Evolutionary conservation across 768 basidiomycete species (phyloP).

Genomic region (Rhizopogon roseolus): DNA sequence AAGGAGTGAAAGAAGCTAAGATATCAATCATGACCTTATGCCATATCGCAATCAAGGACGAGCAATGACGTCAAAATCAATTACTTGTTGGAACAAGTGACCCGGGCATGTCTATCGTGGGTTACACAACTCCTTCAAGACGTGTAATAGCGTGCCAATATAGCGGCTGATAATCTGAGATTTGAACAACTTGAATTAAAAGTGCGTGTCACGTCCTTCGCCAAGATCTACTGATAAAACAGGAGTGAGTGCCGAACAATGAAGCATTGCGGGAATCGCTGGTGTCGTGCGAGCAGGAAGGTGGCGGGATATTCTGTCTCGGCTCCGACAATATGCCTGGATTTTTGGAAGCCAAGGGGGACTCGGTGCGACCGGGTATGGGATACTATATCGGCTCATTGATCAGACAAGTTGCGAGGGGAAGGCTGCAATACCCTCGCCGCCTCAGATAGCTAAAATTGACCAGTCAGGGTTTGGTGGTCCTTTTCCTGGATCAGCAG

Average conservation of each 20-base stretch:
- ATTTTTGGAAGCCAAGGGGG: background rate
- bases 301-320: background rate
- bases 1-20: background rate
- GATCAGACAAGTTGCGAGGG: background rate
- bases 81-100: background rate
- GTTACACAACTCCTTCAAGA: background rate
- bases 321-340: constrained; percentile 7
- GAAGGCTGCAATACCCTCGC: background rate
- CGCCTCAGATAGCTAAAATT: background rate
- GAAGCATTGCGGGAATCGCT: background rate
- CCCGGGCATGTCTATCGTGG: background rate
- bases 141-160: background rate
- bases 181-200: background rate
- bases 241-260: background rate
- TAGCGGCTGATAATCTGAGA: background rate
- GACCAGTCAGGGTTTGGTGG: background rate
- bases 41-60: background rate
- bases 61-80: background rate
- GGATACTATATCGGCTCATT: background rate
- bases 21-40: background rate
- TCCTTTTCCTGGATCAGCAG: background rate
- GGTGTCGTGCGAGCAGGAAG: background rate
- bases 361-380: background rate
- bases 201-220: background rate
- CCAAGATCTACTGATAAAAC: background rate